Evolutionary conservation across 106 monocot genomes (phyloP).

Genomic region (Alisma plantagoaquatica): DNA sequence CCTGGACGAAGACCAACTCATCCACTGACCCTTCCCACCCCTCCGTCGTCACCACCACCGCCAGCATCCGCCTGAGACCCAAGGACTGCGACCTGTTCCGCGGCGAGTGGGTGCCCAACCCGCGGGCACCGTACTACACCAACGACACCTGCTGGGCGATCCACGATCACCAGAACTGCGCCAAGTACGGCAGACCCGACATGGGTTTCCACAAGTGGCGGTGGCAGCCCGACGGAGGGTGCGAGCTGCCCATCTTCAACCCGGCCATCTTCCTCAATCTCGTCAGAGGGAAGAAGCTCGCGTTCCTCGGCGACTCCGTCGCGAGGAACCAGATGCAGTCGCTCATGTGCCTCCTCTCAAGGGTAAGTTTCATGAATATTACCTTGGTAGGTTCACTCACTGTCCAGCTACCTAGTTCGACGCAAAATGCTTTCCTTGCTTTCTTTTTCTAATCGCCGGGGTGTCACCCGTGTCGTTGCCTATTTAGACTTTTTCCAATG

Average conservation of each 20-base stretch:
- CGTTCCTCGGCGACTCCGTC: constrained; percentile 51
- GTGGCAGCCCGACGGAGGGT: constrained; percentile 45
- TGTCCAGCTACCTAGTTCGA: too few species aligned
- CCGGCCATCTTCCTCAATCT: constrained; percentile 23
- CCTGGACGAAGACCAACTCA: background rate
- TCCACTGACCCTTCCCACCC: background rate
- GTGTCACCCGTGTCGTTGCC: too few species aligned
- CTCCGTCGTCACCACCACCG: background rate
- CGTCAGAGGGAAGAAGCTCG: constrained; percentile 29
- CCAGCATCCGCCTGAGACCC: background rate
- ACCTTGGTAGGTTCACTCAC: too few species aligned
- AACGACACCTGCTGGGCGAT: constrained; percentile 37
- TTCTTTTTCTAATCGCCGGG: too few species aligned
- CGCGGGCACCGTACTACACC: constrained; percentile 34
- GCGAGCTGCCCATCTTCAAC: constrained; percentile 33
- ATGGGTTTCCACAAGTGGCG: constrained; percentile 42
- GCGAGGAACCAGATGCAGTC: constrained; percentile 24
- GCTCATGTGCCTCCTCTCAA: constrained; percentile 16
- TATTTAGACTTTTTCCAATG: too few species aligned
- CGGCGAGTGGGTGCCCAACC: constrained; percentile 39
- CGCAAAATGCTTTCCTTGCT: too few species aligned
- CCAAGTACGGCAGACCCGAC: constrained; percentile 52
- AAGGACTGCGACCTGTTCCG: constrained; percentile 24
- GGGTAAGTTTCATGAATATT: constrained; percentile 7
- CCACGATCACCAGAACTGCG: constrained; percentile 53